Base-by-base conservation (phyloP, 192 early-diverging fungal species). In the Dimargaris xerosporica region DNA sequence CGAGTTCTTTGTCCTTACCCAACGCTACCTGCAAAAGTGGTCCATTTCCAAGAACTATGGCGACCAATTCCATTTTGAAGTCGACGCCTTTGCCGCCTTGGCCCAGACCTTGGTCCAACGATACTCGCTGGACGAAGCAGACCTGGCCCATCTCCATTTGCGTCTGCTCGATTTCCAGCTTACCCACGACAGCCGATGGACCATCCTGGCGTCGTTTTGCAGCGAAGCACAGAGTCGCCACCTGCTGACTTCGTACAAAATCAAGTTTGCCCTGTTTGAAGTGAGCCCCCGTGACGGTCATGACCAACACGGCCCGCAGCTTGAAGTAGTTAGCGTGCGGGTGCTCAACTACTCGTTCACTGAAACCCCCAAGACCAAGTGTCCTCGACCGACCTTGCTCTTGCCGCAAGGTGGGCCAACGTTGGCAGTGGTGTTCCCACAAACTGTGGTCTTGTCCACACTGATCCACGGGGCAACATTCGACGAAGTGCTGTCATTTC, bases 1-100 rank as follows among this genome's bases (percentile, higher is more conserved):
- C 64, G 75, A 73, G 46, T 19, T 73, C 30, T 63, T 66, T 50
- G 64, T 68, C 10, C 62, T 77, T 34, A 71, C 75, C n/a, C 72
- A 66, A 54, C 44, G 44, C 41, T 66, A 63, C 21, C 47, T 77
- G 47, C 62, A 60, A 16, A 69, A 70, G 42, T 77, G 75, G 75
- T 67, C 69, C 19, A 66, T 77, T 31, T 72, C 72, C 43, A 65
- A 66, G 42, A 28, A 69, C 0, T 68, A 69, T 29, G 44, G 65
- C 0, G 71, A 69, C 16, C 54, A 55, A 21, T 63, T 69, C 43
- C 28, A 67, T 29, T 67, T 61, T 17, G 65, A 69, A 29, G n/a
- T 64, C 19, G 66, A 73, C 13, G 30, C 67, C 16, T 47, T 39
- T 10, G 61, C 55, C 5, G 7, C 51, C 2, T 44, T 73, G 19